A percentile compares a stretch with the other conserved stretches of the same genome.
These are phyloP conservation scores for Otatea glauca DNA, from an alignment of 176 grass and related monocot genomes.

Conservation along the genomic window DNA sequence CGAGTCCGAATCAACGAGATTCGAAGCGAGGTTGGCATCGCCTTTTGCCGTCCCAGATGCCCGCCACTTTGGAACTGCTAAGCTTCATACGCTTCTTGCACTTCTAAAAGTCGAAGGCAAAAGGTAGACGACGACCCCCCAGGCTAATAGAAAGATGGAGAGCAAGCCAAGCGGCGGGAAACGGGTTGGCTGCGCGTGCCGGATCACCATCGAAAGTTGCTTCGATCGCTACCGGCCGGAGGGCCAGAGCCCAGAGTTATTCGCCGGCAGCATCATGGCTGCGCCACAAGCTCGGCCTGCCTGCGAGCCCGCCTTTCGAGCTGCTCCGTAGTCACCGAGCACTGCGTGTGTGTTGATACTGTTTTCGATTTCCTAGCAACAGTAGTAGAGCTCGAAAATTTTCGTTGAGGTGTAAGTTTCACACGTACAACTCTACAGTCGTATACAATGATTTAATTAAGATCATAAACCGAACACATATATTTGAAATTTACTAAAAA, in stretches of 20 bases:
- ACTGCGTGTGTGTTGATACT: neutral
- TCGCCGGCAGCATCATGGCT: constrained; percentile 29
- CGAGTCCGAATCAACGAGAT: neutral
- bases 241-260: too few relatives aligned
- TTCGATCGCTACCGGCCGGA: neutral
- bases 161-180: neutral
- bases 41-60: constrained; percentile 11
- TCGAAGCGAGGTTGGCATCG: neutral
- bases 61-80: neutral
- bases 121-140: neutral
- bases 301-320: neutral
- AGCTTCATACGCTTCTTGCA: neutral
- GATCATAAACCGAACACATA: too few relatives aligned
- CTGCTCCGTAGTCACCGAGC: neutral
- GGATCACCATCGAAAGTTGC: neutral
- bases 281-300: neutral
- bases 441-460: too few relatives aligned
- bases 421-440: too few relatives aligned
- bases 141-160: neutral
- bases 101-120: neutral
- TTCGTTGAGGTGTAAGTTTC: too few relatives aligned
- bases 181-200: neutral
- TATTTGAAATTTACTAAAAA: too few relatives aligned
- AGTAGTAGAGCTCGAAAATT: too few relatives aligned
- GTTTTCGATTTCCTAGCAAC: neutral